These are phyloP conservation scores for Glycine soja DNA, from an alignment of 306 rosid genomes.

Conservation along the genomic window DNA sequence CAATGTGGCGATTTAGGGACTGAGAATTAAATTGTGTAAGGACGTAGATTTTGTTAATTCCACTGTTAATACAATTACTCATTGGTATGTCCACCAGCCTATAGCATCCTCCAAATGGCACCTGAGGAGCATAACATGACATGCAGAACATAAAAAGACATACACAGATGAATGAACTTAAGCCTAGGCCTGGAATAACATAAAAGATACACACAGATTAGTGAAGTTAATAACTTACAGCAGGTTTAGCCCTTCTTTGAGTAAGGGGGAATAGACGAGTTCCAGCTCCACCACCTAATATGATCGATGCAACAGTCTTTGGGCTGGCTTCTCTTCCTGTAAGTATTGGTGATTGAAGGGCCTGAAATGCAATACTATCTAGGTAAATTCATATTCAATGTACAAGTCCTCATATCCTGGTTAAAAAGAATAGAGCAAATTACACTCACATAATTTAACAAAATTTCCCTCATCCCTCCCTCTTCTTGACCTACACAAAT, in stretches of 20 bases:
- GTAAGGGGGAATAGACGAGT: conserved; percentile 66
- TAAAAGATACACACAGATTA: not conserved
- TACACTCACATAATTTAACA: not conserved
- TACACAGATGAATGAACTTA: conserved; percentile 30
- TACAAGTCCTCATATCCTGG: conserved; percentile 4
- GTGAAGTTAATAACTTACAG: conserved; percentile 48
- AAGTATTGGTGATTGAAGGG: conserved; percentile 53
- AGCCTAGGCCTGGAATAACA: conserved; percentile 32
- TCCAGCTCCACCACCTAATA: conserved; percentile 69
- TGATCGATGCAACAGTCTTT: conserved; percentile 59
- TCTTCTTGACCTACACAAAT: too few relatives aligned
- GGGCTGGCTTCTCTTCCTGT: conserved; percentile 51
- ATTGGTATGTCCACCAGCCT: conserved; percentile 65
- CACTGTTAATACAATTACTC: conserved; percentile 67
- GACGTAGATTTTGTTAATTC: conserved; percentile 60
- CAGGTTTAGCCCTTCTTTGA: conserved; percentile 66
- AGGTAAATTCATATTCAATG: conserved; percentile 31
- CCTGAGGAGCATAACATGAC: conserved; percentile 49
- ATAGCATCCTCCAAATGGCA: conserved; percentile 66
- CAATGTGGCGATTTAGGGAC: conserved; percentile 63
- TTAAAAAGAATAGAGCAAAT: not conserved
- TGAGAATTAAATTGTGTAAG: conserved; percentile 65
- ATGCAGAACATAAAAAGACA: conserved; percentile 39
- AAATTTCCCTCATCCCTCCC: not conserved
- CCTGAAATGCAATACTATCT: conserved; percentile 46